Percentiles rank a stretch among this genome's conserved stretches.
Evolutionary conservation across 2,329 filamentous ascomycete species (phyloP).

Genomic region (Nemania serpens): DNA sequence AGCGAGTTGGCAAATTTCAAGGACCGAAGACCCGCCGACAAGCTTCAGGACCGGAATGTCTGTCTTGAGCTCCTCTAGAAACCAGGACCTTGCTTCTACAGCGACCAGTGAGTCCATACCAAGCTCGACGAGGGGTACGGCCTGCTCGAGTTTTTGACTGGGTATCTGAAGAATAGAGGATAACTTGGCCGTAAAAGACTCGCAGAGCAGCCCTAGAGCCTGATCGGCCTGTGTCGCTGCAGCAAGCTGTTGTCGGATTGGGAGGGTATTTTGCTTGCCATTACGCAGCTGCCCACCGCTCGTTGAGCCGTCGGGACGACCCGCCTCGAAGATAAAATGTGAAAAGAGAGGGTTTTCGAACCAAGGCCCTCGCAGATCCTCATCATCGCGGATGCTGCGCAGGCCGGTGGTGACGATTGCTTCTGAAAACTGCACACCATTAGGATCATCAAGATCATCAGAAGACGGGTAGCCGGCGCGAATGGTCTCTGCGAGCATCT

Average conservation of each 20-base stretch:
- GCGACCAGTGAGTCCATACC: constrained; percentile 42
- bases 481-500: constrained; percentile 25
- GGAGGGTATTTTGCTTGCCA: too few relatives aligned
- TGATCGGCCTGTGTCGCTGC: too few relatives aligned
- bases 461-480: constrained; percentile 14
- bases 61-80: constrained; percentile 49
- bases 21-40: constrained; percentile 26
- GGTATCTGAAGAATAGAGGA: too few relatives aligned
- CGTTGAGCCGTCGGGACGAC: too few relatives aligned
- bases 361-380: constrained; percentile 29
- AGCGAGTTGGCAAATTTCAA: constrained; percentile 13
- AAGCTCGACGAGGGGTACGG: constrained; percentile 28
- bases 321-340: constrained; percentile 27
- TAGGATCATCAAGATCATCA: not conserved
- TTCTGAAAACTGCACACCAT: too few relatives aligned
- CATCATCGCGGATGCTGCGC: constrained; percentile 9
- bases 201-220: too few relatives aligned
- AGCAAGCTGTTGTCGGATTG: too few relatives aligned
- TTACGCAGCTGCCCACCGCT: too few relatives aligned
- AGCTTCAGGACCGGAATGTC: constrained; percentile 53
- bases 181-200: too few relatives aligned
- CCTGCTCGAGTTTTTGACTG: constrained; percentile 6
- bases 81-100: constrained; percentile 53
- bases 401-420: constrained; percentile 22
- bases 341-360: constrained; percentile 36